Evolutionary conservation across 1,284 basidiomycete genomes (phyloP).

Genomic region (Boletus smithii): DNA sequence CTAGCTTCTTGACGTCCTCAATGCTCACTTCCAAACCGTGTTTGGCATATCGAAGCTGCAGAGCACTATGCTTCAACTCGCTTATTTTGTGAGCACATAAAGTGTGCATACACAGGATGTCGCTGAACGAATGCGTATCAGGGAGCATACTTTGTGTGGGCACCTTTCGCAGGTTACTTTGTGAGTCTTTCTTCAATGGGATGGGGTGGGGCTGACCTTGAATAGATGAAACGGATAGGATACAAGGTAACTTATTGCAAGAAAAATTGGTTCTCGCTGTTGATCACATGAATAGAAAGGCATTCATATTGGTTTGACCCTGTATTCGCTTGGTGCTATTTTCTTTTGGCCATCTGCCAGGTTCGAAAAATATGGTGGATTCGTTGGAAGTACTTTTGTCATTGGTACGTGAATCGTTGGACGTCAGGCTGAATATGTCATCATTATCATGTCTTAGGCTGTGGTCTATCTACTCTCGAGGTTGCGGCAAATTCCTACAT

Average conservation of each 20-base stretch:
- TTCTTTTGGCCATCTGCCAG: constrained; percentile 81
- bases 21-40: constrained; percentile 75
- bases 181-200: constrained; percentile 33
- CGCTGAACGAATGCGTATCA: constrained; percentile 16
- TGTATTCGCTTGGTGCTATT: constrained; percentile 73
- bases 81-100: constrained; percentile 62
- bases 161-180: constrained; percentile 56
- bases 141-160: constrained; percentile 68
- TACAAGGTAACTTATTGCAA: constrained; percentile 47
- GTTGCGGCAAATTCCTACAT: constrained; percentile 83
- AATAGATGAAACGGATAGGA: constrained; percentile 54
- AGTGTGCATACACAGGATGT: neutral
- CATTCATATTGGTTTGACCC: constrained; percentile 64
- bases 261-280: neutral
- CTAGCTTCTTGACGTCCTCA: constrained; percentile 81
- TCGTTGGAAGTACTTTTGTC: constrained; percentile 69
- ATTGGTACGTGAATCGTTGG: constrained; percentile 42
- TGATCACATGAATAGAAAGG: constrained; percentile 42
- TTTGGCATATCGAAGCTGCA: constrained; percentile 73
- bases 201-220: constrained; percentile 11
- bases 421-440: neutral
- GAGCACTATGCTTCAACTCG: constrained; percentile 81
- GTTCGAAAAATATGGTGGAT: constrained; percentile 65
- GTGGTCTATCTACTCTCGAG: constrained; percentile 67
- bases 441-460: constrained; percentile 41